Evolutionary conservation across 2,329 filamentous ascomycete species (phyloP).

Genomic region (Beauveria sp.): DNA sequence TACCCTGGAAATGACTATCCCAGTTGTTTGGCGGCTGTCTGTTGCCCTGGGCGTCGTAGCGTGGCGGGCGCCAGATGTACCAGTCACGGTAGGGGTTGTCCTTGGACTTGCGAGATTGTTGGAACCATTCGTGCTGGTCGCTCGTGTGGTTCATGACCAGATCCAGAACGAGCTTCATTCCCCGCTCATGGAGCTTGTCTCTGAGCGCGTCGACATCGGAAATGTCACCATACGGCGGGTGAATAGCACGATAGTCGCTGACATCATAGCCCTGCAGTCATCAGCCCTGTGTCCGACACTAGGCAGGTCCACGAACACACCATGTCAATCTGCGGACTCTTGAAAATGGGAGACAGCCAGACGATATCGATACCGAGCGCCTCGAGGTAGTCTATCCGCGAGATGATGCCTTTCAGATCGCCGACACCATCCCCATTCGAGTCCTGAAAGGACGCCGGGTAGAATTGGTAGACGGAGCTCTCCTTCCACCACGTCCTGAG

Average conservation of each 20-base stretch:
- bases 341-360: slow-evolving; percentile 43
- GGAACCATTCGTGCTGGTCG: slow-evolving; percentile 51
- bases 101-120: slow-evolving; percentile 45
- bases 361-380: slow-evolving; percentile 50
- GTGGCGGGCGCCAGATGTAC: slow-evolving; percentile 59
- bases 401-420: slow-evolving; percentile 51
- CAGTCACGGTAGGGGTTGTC: slow-evolving; percentile 49
- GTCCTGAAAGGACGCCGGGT: slow-evolving; percentile 54
- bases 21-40: slow-evolving; percentile 56
- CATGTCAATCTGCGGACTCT: slow-evolving; percentile 58
- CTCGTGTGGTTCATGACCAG: slow-evolving; percentile 67
- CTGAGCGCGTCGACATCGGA: slow-evolving; percentile 59
- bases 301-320: slow-evolving; percentile 15
- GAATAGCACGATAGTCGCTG: slow-evolving; percentile 58
- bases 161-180: slow-evolving; percentile 65
- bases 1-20: slow-evolving; percentile 32
- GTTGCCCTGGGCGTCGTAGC: slow-evolving; percentile 47
- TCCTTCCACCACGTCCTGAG: slow-evolving; percentile 50
- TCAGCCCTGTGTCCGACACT: not conserved
- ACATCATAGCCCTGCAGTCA: slow-evolving; percentile 55
- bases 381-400: slow-evolving; percentile 47
- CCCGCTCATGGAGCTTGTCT: slow-evolving; percentile 49
- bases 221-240: slow-evolving; percentile 60
- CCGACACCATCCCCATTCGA: slow-evolving; percentile 48
- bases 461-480: slow-evolving; percentile 53